Percentiles rank a stretch among this genome's conserved stretches.
Conservation (phyloP, 495 filamentous ascomycete species). For the Aspergillus carlsbadensis region DNA sequence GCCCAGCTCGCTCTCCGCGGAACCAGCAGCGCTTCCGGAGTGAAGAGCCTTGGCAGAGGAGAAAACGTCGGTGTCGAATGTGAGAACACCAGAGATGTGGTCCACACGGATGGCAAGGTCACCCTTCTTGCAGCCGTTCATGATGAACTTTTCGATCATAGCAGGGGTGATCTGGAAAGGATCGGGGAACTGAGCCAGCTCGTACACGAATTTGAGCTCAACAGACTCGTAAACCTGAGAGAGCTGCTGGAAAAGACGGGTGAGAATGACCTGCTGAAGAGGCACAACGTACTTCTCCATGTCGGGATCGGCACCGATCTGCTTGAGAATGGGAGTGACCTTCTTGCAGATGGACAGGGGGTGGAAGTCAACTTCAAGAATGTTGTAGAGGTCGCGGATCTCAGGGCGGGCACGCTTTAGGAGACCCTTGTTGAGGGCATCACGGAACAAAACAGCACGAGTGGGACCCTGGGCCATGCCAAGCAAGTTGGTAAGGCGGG, state of each 20-base stretch:
- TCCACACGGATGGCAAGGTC: conserved; percentile 95
- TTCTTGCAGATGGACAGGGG: conserved; percentile 98
- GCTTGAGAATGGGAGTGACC: conserved; percentile 90
- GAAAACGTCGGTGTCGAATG: conserved; percentile 97
- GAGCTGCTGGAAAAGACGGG: conserved; percentile 95
- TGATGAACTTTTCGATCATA: conserved; percentile 99
- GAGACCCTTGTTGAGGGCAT: conserved; percentile 90
- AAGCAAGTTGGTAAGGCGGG: conserved; percentile 89
- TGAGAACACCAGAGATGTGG: conserved; percentile 89
- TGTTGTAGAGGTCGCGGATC: conserved; percentile 95
- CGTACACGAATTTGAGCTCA: conserved; percentile 88
- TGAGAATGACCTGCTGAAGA: conserved; percentile 97
- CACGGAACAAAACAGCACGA: conserved; percentile 88
- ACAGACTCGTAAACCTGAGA: conserved; percentile 99
- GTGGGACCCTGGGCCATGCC: conserved; percentile 89
- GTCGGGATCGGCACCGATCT: conserved; percentile 92
- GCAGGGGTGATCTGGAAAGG: conserved; percentile 90
- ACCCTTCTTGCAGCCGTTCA: conserved; percentile 99
- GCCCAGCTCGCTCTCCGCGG: conserved; percentile 80
- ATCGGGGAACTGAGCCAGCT: conserved; percentile 93
- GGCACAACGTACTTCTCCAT: conserved; percentile 96
- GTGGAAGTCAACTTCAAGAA: conserved; percentile 98
- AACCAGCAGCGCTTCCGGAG: conserved; percentile 79
- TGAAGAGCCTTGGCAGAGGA: conserved; percentile 93
- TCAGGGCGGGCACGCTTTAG: conserved; percentile 88